Percentiles rank a stretch among this genome's conserved stretches.
These are phyloP conservation scores for Botrytis sinoallii DNA, from an alignment of 2,329 filamentous ascomycete species.

Conservation along the genomic window DNA sequence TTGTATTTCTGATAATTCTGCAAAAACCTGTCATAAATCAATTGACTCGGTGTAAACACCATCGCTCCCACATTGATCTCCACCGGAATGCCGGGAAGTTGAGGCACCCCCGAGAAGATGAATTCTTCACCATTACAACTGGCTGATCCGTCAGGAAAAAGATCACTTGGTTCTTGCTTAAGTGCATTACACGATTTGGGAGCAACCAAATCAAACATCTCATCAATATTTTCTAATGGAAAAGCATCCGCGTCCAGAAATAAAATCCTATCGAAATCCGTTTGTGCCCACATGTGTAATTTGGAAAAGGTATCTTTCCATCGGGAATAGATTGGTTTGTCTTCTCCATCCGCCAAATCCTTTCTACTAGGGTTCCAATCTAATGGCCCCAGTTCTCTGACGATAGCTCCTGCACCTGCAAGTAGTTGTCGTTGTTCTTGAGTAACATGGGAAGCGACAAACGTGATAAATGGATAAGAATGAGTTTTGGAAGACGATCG, in stretches of 20 bases:
- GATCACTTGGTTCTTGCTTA: not conserved
- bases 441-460: conserved; percentile 22
- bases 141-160: conserved; percentile 1
- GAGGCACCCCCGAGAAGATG: conserved; percentile 2
- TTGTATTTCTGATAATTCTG: conserved; percentile 11
- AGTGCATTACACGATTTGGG: conserved; percentile 9
- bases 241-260: conserved; percentile 25
- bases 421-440: conserved; percentile 19
- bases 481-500: conserved; percentile 12
- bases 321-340: conserved; percentile 11
- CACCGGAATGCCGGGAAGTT: not conserved
- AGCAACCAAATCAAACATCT: conserved; percentile 21
- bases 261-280: conserved; percentile 20
- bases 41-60: conserved; percentile 5
- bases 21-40: not conserved
- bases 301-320: conserved; percentile 26
- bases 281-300: conserved; percentile 23
- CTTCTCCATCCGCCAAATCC: not conserved
- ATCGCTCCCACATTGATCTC: conserved; percentile 17
- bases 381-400: conserved; percentile 19
- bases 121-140: not conserved
- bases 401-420: conserved; percentile 22
- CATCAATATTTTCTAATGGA: conserved; percentile 22
- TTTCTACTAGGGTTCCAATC: conserved; percentile 18
- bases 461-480: conserved; percentile 23